A percentile compares a stretch with the other conserved stretches of the same genome.
phyloP scores from a whole-genome alignment of 2,329 filamentous ascomycete genomes.

The Colletotrichum truncatum region DNA sequence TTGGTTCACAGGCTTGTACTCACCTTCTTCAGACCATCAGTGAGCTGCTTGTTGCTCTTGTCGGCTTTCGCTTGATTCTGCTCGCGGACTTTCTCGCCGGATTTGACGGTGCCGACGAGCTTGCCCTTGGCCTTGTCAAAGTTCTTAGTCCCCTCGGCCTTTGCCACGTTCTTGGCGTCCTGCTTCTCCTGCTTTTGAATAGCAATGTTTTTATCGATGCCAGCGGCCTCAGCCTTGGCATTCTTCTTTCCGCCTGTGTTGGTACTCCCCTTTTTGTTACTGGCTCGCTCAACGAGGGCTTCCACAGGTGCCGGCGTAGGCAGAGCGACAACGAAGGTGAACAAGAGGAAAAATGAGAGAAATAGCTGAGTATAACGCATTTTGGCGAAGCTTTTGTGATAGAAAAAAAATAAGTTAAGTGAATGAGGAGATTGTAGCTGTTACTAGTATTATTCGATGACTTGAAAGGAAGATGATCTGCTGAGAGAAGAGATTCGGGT shows the following conservation, averaged over 20 bases:
- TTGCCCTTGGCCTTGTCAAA: background rate
- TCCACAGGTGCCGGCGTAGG: constrained; percentile 10
- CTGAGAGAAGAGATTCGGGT: accelerated
- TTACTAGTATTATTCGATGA: background rate
- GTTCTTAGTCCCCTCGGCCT: background rate
- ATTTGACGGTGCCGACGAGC: background rate
- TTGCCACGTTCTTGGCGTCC: background rate
- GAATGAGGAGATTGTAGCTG: background rate
- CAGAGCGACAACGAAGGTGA: constrained; percentile 8
- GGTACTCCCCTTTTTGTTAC: background rate
- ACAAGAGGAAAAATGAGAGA: constrained; percentile 5
- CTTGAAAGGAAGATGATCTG: background rate
- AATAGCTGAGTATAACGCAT: constrained; percentile 17
- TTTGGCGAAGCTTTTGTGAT: background rate
- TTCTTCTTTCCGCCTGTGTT: background rate
- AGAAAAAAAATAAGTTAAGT: background rate
- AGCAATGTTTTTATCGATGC: constrained; percentile 14
- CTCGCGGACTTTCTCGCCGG: background rate
- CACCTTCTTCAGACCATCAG: constrained; percentile 13
- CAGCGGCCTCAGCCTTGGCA: background rate
- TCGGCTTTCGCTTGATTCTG: constrained; percentile 14
- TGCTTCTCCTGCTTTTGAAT: constrained; percentile 16
- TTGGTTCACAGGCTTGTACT: background rate
- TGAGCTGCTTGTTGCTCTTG: background rate
- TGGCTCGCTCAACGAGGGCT: background rate